These are phyloP conservation scores for Ophiocordyceps unilateralis DNA, from an alignment of 2,329 filamentous ascomycete species.

Conservation along the genomic window DNA sequence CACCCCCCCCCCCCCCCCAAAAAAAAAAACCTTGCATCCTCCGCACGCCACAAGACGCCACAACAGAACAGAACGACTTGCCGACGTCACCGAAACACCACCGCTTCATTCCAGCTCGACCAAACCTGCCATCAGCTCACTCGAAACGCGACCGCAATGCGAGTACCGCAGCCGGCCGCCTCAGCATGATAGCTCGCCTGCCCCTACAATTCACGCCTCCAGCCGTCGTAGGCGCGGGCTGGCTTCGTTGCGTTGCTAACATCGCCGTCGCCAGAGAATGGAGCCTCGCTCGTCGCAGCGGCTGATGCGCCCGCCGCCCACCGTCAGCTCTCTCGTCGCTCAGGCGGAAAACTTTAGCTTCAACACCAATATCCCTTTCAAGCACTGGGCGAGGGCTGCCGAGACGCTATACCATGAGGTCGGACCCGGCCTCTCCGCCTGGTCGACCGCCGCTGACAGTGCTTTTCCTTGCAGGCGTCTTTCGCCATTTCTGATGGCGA, in stretches of 20 bases:
- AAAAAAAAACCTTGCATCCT: background rate
- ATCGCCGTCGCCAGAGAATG: slow-evolving; percentile 8
- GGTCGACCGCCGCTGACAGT: background rate
- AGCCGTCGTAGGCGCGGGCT: slow-evolving; percentile 1
- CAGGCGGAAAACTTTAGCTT: slow-evolving; percentile 70
- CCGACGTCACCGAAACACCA: background rate
- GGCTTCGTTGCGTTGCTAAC: slow-evolving; percentile 1
- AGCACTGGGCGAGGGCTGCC: slow-evolving; percentile 68
- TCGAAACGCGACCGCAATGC: background rate
- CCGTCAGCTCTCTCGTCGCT: slow-evolving; percentile 57
- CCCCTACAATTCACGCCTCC: background rate
- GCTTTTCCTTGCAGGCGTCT: slow-evolving; percentile 39
- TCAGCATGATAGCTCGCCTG: slow-evolving; percentile 2
- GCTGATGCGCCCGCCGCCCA: slow-evolving; percentile 45
- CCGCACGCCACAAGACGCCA: background rate
- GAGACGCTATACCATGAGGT: slow-evolving; percentile 71
- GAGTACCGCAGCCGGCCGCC: slow-evolving; percentile 1
- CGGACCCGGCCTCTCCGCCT: slow-evolving; percentile 9
- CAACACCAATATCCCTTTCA: slow-evolving; percentile 57
- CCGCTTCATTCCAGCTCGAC: background rate
- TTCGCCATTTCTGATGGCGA: slow-evolving; percentile 79
- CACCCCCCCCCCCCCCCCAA: too few relatives aligned
- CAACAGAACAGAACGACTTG: too few relatives aligned
- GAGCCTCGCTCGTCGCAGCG: slow-evolving; percentile 13
- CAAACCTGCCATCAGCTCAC: background rate